Base-by-base conservation (phyloP, 83 land plant genomes). In the Picea abies region DNA sequence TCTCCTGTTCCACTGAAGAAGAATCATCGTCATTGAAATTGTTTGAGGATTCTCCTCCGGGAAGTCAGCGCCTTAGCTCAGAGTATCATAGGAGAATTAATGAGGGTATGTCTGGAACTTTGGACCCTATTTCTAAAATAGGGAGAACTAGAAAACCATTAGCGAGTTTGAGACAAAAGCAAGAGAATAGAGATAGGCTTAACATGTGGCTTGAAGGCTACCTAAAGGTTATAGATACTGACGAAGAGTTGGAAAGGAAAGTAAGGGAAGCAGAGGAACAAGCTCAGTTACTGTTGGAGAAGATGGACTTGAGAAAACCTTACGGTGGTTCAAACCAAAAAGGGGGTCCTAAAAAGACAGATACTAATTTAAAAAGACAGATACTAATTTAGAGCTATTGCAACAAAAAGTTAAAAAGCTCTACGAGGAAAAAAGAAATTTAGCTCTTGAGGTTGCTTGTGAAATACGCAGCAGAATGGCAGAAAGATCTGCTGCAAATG, bases 361-460 rank as follows among this genome's bases (percentile, higher is more conserved):
- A 84, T 61, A 68, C 83, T 63, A 82, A 66, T 37, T 49, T 84
- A 64, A 32, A 0, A 88, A 83, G 84, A 88, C 82, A 76, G 84
- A 84, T 61, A 68, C 83, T 63, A 82, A 66, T 37, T 49, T 84
- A 64, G 47, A 90, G 39, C 62, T 82, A 12, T 58, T 94, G 83
- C 56, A 84, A 81, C 84, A 85, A 25, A 84, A 80, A 35, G 88
- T 91, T 32, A 81, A 80, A 79, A 75, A 60, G 1, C 80, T 93
- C 14, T 78, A 68, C 1, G 87, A 89, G 35, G 97, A 95, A 62
- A 88, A 80, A 67, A 68, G 60, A 16, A 83, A 75, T 60, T 87
- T 95, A 83, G 89, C 89, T 67, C 29, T 83, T 10, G 95, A 95
- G 69, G 85, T 95, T 69, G 85, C 88, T 67, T 22, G 70, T 20